A percentile compares a stretch with the other conserved stretches of the same genome.
Evolutionary conservation across 2,329 filamentous ascomycete species (phyloP).

Genomic region (Ustulina deusta): DNA sequence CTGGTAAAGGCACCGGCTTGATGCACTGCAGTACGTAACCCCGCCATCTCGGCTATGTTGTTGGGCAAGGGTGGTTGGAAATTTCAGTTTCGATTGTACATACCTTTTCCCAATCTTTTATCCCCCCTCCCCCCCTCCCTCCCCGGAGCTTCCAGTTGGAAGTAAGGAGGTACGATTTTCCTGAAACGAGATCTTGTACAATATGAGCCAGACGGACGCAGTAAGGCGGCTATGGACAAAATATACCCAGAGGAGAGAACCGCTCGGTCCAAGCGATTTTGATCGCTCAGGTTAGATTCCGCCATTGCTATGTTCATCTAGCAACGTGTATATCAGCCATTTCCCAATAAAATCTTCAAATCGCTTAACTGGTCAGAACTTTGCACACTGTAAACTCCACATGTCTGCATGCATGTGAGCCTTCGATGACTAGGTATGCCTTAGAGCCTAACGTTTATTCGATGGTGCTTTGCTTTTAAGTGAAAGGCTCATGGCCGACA

Average conservation of each 20-base stretch:
- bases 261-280: slow-evolving; percentile 4
- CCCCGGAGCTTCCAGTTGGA: background rate
- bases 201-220: slow-evolving; percentile 7
- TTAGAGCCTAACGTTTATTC: no score
- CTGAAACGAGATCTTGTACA: slow-evolving; percentile 12
- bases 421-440: background rate
- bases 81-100: slow-evolving; percentile 35
- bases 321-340: background rate
- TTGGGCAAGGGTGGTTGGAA: background rate
- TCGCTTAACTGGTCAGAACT: background rate
- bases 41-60: background rate
- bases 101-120: slow-evolving; percentile 20
- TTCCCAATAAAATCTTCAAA: slow-evolving; percentile 9
- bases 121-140: background rate
- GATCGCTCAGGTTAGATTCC: slow-evolving; percentile 7
- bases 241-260: slow-evolving; percentile 22
- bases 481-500: background rate
- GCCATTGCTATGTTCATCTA: background rate
- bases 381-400: background rate
- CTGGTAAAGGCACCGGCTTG: slow-evolving; percentile 5
- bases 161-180: background rate
- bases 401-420: background rate
- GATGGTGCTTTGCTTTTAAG: background rate
- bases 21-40: slow-evolving; percentile 7
- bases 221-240: slow-evolving; percentile 7